These are phyloP conservation scores for Suhomyces canberraensis DNA, from an alignment of 805 yeast species.

Conservation along the genomic window DNA sequence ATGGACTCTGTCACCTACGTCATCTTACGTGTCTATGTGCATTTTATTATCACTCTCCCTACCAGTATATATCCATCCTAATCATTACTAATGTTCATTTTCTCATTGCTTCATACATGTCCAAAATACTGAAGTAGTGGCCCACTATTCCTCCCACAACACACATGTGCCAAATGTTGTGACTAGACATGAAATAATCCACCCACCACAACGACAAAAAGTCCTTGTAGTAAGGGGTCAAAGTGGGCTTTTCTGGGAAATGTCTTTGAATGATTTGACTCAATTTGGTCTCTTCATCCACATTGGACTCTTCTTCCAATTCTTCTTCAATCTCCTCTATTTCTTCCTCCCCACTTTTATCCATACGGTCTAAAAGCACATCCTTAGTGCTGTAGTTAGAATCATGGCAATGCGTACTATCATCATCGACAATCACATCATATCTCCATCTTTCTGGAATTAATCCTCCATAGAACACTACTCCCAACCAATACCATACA, in stretches of 20 bases:
- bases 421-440: conserved; percentile 57
- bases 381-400: conserved; percentile 26
- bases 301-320: conserved; percentile 11
- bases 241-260: conserved; percentile 31
- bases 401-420: conserved; percentile 15
- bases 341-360: conserved; percentile 39
- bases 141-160: conserved; percentile 88
- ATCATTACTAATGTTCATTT: neutral
- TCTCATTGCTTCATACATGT: conserved; percentile 53
- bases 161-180: conserved; percentile 90
- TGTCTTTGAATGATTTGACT: conserved; percentile 33
- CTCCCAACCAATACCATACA: conserved; percentile 76
- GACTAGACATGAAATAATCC: conserved; percentile 72
- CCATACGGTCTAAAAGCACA: conserved; percentile 31
- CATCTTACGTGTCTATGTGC: too few species aligned
- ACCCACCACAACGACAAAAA: conserved; percentile 78
- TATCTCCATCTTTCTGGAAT: conserved; percentile 87
- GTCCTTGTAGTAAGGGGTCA: conserved; percentile 34
- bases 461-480: conserved; percentile 79
- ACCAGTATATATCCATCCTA: neutral
- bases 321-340: conserved; percentile 29
- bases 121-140: conserved; percentile 76
- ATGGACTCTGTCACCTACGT: neutral
- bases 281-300: conserved; percentile 16
- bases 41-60: too few species aligned